Percentiles rank a stretch among this genome's conserved stretches.
These are phyloP conservation scores for Pestalotiopsis fici DNA, from an alignment of 2,329 filamentous ascomycete genomes.

Conservation along the genomic window DNA sequence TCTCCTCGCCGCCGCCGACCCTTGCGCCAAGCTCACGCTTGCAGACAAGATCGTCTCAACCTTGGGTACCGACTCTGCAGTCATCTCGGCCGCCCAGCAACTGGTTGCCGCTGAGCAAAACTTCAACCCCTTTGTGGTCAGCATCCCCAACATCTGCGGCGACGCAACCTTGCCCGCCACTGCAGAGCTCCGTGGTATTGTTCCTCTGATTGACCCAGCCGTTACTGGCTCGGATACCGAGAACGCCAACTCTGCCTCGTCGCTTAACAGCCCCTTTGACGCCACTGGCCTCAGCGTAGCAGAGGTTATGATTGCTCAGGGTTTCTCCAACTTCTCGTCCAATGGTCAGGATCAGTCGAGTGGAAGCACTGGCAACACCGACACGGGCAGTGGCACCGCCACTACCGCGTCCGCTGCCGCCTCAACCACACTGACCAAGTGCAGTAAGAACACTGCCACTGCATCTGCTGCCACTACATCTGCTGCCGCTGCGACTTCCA, in stretches of 20 bases:
- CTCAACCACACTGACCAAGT: not conserved
- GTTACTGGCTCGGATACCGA: conserved; percentile 57
- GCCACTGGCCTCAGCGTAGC: conserved; percentile 66
- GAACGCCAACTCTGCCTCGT: conserved; percentile 60
- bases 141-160: conserved; percentile 63
- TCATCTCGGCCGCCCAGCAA: conserved; percentile 61
- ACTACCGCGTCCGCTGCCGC: not conserved
- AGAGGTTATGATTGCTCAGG: conserved; percentile 61
- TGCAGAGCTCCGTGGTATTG: conserved; percentile 62
- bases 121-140: conserved; percentile 67
- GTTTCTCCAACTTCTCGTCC: conserved; percentile 62
- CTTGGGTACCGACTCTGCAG: conserved; percentile 60
- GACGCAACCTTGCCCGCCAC: conserved; percentile 64
- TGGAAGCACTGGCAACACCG: conserved; percentile 15
- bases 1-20: conserved; percentile 64
- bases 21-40: conserved; percentile 66
- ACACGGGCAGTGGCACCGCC: not conserved
- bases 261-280: conserved; percentile 53
- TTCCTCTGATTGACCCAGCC: conserved; percentile 67
- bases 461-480: conserved; percentile 11
- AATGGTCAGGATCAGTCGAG: conserved; percentile 16
- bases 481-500: not conserved
- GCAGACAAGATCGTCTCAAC: conserved; percentile 65
- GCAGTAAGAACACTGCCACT: not conserved
- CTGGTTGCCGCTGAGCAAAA: conserved; percentile 72